Evolutionary conservation across 768 basidiomycete species (phyloP).

Genomic region (Suillus plorans): DNA sequence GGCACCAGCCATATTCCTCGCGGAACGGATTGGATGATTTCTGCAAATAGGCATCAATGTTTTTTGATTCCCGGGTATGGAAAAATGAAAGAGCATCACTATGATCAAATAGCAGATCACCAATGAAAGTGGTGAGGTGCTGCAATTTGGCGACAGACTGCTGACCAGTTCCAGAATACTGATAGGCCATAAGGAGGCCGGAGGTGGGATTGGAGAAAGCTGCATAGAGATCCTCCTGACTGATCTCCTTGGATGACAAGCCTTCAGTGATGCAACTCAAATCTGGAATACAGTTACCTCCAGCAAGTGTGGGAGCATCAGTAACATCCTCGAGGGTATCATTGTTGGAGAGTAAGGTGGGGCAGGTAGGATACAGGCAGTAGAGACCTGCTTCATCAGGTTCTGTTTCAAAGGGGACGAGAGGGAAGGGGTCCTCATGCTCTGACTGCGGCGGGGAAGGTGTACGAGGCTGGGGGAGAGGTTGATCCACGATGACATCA

Average conservation of each 20-base stretch:
- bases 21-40: constrained; percentile 11
- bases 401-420: neutral
- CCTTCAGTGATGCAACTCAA: neutral
- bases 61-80: constrained; percentile 2
- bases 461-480: neutral
- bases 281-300: neutral
- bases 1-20: constrained; percentile 21
- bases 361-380: constrained; percentile 4
- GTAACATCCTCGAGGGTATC: neutral
- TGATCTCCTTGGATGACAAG: neutral
- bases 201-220: constrained; percentile 22
- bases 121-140: constrained; percentile 24
- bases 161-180: constrained; percentile 23
- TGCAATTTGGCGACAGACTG: constrained; percentile 30
- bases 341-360: neutral
- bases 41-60: constrained; percentile 3
- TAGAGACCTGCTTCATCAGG: constrained; percentile 6
- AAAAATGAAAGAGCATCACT: constrained; percentile 21
- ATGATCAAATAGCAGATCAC: constrained; percentile 20
- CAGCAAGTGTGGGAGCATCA: constrained; percentile 1
- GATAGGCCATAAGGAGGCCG: constrained; percentile 32
- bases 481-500: neutral
- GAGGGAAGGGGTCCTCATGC: neutral
- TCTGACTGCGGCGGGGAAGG: neutral
- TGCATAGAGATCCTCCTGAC: neutral